phyloP scores from a whole-genome alignment of 2,329 filamentous ascomycete species.

The Trichoderma atroviride region DNA sequence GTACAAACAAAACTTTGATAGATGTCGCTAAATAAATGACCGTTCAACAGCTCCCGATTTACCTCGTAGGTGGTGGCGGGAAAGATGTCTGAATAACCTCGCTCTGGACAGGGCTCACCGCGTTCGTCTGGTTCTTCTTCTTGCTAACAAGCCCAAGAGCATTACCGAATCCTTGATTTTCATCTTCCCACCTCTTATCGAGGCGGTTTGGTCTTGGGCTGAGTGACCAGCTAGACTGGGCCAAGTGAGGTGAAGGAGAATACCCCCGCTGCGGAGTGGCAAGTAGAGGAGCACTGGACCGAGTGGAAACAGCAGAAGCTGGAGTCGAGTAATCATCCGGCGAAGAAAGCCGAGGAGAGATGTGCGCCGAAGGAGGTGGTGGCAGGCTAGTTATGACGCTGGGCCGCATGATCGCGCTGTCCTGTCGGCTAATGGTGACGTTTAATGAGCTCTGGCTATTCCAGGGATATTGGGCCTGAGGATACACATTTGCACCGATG shows the following conservation, averaged over 20 bases:
- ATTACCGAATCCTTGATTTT: not conserved
- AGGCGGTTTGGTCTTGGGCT: not conserved
- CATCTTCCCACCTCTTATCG: conserved; percentile 18
- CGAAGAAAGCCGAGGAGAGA: conserved; percentile 24
- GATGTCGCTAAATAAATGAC: not conserved
- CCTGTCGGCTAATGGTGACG: not conserved
- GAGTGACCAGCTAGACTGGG: conserved; percentile 22
- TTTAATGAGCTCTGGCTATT: conserved; percentile 8
- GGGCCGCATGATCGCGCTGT: conserved; percentile 25
- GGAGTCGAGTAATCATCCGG: conserved; percentile 37
- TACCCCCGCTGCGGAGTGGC: conserved; percentile 28
- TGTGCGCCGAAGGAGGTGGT: conserved; percentile 28
- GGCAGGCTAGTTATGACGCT: conserved; percentile 30
- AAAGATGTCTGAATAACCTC: conserved; percentile 41
- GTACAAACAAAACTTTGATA: not conserved
- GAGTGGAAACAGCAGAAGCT: conserved; percentile 39
- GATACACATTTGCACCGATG: not conserved
- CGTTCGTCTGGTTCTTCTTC: conserved; percentile 14
- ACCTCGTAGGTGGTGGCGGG: conserved; percentile 42
- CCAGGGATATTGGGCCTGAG: not conserved
- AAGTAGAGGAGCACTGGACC: conserved; percentile 43
- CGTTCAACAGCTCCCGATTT: not conserved
- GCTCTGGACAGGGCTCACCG: conserved; percentile 19
- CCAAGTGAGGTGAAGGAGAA: conserved; percentile 31
- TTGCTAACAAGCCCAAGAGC: conserved; percentile 13